Evolutionary conservation across 495 filamentous ascomycete species (phyloP).

Genomic region (Penicillium ochrochloron): DNA sequence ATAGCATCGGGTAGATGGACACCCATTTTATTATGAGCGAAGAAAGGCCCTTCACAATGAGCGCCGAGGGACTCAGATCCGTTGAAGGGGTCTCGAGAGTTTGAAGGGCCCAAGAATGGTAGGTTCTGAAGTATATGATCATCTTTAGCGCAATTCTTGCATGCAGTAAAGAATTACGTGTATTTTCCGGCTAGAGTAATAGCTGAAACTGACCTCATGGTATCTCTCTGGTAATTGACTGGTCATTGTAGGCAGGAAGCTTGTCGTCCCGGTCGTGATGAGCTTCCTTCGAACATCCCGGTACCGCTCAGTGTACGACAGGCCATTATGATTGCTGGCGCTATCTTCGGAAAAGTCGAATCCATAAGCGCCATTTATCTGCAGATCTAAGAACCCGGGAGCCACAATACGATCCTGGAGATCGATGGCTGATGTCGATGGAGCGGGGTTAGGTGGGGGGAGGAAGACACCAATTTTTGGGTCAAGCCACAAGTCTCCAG

Average conservation of each 20-base stretch:
- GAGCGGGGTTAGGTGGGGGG: slow-evolving; percentile 53
- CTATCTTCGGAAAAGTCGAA: slow-evolving; percentile 68
- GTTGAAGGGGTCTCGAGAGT: slow-evolving; percentile 27
- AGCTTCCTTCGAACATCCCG: slow-evolving; percentile 60
- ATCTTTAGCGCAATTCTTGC: background rate
- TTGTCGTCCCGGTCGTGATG: slow-evolving; percentile 69
- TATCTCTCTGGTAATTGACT: slow-evolving; percentile 21
- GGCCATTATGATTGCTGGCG: slow-evolving; percentile 46
- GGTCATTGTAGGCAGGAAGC: slow-evolving; percentile 63
- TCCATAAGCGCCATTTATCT: slow-evolving; percentile 74
- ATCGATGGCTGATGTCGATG: slow-evolving; percentile 47
- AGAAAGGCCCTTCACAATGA: slow-evolving; percentile 75
- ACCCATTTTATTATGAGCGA: slow-evolving; percentile 66
- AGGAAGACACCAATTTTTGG: slow-evolving; percentile 67
- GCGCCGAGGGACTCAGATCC: slow-evolving; percentile 73
- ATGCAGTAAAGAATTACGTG: background rate
- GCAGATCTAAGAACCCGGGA: slow-evolving; percentile 73
- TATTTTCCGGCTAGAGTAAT: background rate
- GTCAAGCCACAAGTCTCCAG: slow-evolving; percentile 68
- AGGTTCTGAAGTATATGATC: slow-evolving; percentile 32
- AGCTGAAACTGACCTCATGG: slow-evolving; percentile 31
- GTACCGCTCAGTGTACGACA: slow-evolving; percentile 60
- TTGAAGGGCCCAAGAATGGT: slow-evolving; percentile 64
- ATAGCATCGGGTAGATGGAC: slow-evolving; percentile 63
- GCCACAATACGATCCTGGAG: slow-evolving; percentile 68